Percentiles rank a stretch among this genome's conserved stretches.
These are phyloP conservation scores for Starmerella stigmatis DNA, from an alignment of 805 yeast genomes.

Conservation along the genomic window DNA sequence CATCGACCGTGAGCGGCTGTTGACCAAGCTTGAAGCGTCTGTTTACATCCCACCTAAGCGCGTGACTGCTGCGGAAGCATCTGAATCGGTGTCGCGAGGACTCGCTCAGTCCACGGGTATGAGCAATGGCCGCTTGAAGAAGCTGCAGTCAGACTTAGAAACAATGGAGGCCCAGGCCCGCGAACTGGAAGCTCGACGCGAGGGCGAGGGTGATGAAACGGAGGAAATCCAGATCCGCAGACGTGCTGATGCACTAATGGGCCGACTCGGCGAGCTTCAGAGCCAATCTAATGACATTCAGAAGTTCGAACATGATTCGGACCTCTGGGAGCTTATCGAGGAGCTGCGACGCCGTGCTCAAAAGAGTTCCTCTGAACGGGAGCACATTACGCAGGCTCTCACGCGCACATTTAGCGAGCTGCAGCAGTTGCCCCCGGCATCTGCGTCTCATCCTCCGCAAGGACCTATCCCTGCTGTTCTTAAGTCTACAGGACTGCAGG, in stretches of 20 bases:
- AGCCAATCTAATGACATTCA: conserved; percentile 54
- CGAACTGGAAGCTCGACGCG: conserved; percentile 49
- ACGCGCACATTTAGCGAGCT: conserved; percentile 10
- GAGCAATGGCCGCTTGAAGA: neutral
- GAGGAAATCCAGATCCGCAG: conserved; percentile 35
- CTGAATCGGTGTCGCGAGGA: neutral
- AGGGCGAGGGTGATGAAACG: conserved; percentile 72
- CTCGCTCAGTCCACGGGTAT: neutral
- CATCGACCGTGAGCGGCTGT: conserved; percentile 28
- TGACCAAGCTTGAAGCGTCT: conserved; percentile 25
- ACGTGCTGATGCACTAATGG: conserved; percentile 32
- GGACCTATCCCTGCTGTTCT: conserved; percentile 17
- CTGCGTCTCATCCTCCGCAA: too few relatives aligned
- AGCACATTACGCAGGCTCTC: conserved; percentile 11
- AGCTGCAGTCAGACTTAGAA: conserved; percentile 30
- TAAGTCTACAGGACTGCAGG: conserved; percentile 4
- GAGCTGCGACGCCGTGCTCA: conserved; percentile 19
- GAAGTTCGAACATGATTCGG: conserved; percentile 28
- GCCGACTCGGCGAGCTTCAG: conserved; percentile 61
- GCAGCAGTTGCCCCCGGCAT: conserved; percentile 1
- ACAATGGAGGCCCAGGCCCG: conserved; percentile 41
- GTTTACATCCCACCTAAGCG: conserved; percentile 7
- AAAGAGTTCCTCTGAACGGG: conserved; percentile 10
- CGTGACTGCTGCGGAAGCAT: neutral
- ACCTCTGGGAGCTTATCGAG: conserved; percentile 18